These are phyloP conservation scores for Aegilops longissima DNA, from an alignment of 176 grass and related monocot genomes.

Conservation along the genomic window DNA sequence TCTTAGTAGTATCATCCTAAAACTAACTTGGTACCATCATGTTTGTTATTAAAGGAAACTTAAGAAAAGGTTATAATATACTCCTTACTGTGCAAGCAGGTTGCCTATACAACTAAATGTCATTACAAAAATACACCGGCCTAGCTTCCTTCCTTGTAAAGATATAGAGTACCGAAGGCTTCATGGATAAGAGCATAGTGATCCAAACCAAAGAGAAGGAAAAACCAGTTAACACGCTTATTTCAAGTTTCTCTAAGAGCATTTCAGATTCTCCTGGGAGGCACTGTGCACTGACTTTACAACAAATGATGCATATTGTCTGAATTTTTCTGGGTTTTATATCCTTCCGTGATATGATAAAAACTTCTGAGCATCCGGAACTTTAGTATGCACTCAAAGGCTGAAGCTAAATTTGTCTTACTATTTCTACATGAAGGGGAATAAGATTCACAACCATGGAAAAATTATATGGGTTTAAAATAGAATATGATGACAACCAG, in stretches of 20 bases:
- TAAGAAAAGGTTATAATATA: not conserved
- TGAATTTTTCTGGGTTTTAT: not conserved
- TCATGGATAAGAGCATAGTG: too few species aligned
- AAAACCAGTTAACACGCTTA: not conserved
- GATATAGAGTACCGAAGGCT: not conserved
- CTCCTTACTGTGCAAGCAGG: not conserved
- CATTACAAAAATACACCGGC: not conserved
- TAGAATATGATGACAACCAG: too few species aligned
- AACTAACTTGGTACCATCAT: too few species aligned
- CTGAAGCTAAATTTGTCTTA: not conserved
- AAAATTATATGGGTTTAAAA: too few species aligned
- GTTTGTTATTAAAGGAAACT: not conserved
- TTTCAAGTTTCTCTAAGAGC: not conserved
- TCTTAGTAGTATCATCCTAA: too few species aligned
- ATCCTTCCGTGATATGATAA: not conserved
- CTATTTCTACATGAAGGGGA: not conserved
- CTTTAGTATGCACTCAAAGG: not conserved
- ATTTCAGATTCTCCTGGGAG: not conserved
- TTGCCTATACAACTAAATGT: not conserved
- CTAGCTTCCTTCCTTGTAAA: not conserved
- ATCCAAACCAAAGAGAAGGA: not conserved
- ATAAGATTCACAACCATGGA: too few species aligned
- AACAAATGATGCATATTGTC: not conserved
- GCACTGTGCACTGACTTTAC: not conserved
- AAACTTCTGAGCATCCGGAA: not conserved